A percentile compares a stretch with the other conserved stretches of the same genome.
Conservation (phyloP, 139 green algal species). For the Desmodesmus armatus region DNA sequence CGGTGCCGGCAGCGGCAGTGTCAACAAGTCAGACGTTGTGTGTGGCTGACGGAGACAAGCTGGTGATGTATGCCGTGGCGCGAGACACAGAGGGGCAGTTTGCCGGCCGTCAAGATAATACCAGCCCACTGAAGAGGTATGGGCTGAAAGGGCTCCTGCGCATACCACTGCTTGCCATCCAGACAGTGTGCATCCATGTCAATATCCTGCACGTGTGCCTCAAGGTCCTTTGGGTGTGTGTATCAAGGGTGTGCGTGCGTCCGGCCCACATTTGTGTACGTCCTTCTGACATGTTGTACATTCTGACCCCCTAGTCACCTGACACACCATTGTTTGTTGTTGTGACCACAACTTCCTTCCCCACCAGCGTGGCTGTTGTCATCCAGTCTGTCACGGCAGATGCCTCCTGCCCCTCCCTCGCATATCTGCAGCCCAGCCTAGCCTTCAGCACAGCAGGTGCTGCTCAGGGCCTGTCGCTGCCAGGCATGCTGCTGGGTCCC, state of each 20-base stretch:
- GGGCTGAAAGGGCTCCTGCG: not conserved
- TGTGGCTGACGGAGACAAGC: conserved; percentile 45
- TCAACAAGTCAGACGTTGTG: conserved; percentile 21
- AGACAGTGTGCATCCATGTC: too few species aligned
- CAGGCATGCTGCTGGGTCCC: conserved; percentile 11
- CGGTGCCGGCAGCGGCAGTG: not conserved
- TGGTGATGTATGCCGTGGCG: conserved; percentile 56
- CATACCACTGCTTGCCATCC: too few species aligned
- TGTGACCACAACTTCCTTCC: too few species aligned
- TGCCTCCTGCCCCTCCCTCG: conserved; percentile 27
- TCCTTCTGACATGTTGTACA: too few species aligned
- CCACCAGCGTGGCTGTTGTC: not conserved
- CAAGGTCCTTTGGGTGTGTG: too few species aligned
- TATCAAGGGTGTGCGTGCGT: too few species aligned
- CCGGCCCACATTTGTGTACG: too few species aligned
- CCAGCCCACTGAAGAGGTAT: conserved; percentile 51
- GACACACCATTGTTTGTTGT: too few species aligned
- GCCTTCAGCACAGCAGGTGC: not conserved
- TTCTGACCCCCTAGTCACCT: too few species aligned
- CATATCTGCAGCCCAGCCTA: conserved; percentile 27
- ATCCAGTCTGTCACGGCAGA: conserved; percentile 9
- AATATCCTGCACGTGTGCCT: too few species aligned
- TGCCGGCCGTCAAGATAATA: conserved; percentile 49
- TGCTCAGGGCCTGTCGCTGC: not conserved
- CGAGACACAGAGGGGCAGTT: conserved; percentile 53